A percentile compares a stretch with the other conserved stretches of the same genome.
These are phyloP conservation scores for Eucalyptus decipiens DNA, from an alignment of 345 rosid species.

Conservation along the genomic window DNA sequence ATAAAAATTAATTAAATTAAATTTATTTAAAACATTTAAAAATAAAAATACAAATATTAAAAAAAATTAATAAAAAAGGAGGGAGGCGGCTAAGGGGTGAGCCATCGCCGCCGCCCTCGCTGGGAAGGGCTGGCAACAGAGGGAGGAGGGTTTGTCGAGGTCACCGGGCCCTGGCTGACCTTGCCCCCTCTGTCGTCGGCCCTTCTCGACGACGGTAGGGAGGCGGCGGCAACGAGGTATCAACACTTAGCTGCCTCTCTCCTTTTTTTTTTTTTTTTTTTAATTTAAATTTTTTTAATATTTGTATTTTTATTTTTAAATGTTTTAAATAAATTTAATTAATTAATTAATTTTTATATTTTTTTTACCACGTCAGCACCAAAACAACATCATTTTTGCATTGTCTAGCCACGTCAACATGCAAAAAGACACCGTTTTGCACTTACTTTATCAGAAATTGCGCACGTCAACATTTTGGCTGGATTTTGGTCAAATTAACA, in stretches of 20 bases:
- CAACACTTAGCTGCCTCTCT: accelerated
- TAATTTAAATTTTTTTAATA: too few species aligned
- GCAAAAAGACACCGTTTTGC: accelerated
- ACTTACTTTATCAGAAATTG: accelerated
- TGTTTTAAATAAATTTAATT: too few species aligned
- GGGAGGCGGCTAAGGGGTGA: accelerated
- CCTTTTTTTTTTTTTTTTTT: accelerated
- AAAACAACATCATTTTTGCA: too few species aligned
- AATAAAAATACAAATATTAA: too few species aligned
- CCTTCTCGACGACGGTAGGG: accelerated
- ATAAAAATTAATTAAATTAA: too few species aligned
- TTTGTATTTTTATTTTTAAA: too few species aligned
- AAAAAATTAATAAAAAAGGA: too few species aligned
- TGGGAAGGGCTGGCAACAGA: accelerated
- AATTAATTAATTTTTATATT: too few species aligned
- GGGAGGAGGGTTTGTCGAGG: accelerated
- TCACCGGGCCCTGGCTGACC: accelerated
- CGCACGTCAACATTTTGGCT: accelerated
- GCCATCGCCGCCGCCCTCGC: accelerated
- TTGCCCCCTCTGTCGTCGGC: accelerated
- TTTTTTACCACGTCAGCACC: accelerated
- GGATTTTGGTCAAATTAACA: accelerated
- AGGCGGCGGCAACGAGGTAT: accelerated
- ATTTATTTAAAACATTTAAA: too few species aligned
- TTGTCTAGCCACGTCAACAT: accelerated